Evolutionary conservation across 2,329 filamentous ascomycete genomes (phyloP).

Genomic region (Xylaria sp.): DNA sequence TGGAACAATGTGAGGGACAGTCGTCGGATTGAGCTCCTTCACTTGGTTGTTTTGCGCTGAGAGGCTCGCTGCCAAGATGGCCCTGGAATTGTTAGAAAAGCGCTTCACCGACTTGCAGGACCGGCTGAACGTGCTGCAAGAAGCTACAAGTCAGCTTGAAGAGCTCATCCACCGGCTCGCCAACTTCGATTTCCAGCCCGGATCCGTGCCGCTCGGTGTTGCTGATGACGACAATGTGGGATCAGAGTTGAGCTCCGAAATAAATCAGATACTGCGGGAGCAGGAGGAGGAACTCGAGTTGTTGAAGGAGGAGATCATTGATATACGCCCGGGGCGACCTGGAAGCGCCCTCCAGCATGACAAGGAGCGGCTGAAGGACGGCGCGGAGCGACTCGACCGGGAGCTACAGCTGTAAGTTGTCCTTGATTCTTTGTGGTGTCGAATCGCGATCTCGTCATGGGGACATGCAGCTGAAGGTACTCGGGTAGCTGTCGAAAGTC

Average conservation of each 20-base stretch:
- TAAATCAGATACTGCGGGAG: constrained; percentile 79
- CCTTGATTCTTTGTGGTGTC: not conserved
- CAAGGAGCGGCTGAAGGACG: constrained; percentile 72
- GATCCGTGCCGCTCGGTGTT: constrained; percentile 62
- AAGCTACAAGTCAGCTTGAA: constrained; percentile 66
- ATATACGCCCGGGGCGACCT: constrained; percentile 64
- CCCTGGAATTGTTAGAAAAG: constrained; percentile 70
- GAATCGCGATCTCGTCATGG: not conserved
- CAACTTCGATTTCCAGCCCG: constrained; percentile 67
- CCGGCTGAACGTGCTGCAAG: constrained; percentile 69
- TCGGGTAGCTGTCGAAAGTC: constrained; percentile 63
- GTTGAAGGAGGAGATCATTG: constrained; percentile 79
- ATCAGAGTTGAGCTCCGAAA: constrained; percentile 81
- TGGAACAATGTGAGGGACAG: constrained; percentile 22
- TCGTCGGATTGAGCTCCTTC: constrained; percentile 14
- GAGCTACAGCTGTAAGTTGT: constrained; percentile 74
- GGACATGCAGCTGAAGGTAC: constrained; percentile 14
- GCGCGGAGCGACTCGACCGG: constrained; percentile 71
- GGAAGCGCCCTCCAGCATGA: constrained; percentile 69
- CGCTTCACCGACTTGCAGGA: constrained; percentile 69
- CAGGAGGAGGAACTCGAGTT: constrained; percentile 87
- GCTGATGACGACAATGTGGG: constrained; percentile 65
- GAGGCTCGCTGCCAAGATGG: constrained; percentile 51
- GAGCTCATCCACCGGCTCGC: constrained; percentile 69
- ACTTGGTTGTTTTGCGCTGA: not conserved